Evolutionary conservation across 164 flowering plant species (phyloP).

Genomic region (Taxillus chinensis): DNA sequence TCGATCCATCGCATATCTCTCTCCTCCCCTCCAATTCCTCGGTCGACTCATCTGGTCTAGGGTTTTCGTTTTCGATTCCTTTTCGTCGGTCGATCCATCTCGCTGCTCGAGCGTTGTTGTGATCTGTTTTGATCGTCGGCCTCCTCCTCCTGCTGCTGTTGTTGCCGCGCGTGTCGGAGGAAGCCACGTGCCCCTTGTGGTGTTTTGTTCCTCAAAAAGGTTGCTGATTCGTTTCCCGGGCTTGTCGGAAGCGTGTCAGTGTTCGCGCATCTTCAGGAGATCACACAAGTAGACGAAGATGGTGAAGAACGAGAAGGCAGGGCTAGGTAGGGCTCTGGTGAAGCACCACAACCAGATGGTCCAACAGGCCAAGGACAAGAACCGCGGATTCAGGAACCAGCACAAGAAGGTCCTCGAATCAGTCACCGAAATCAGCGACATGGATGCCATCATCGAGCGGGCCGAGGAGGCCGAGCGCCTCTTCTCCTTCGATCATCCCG

Average conservation of each 20-base stretch:
- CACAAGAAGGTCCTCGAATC: slow-evolving; percentile 73
- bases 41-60: background rate
- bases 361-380: slow-evolving; percentile 73
- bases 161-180: no score
- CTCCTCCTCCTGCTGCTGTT: background rate
- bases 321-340: slow-evolving; percentile 75
- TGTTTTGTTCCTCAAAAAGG: no score
- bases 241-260: no score
- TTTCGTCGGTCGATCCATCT: background rate
- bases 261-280: no score
- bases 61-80: background rate
- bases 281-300: slow-evolving; percentile 8
- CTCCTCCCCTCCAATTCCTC: no score
- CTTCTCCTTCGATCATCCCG: slow-evolving; percentile 30
- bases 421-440: slow-evolving; percentile 72
- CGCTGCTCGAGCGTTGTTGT: background rate
- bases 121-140: background rate
- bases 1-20: background rate
- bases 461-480: slow-evolving; percentile 63
- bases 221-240: no score
- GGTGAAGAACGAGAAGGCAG: slow-evolving; percentile 72
- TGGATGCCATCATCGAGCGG: slow-evolving; percentile 74
- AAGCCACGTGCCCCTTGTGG: no score
- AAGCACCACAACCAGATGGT: slow-evolving; percentile 87
- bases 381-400: slow-evolving; percentile 36